Evolutionary conservation across 768 basidiomycete species (phyloP).

Genomic region (Naematelia encephala): DNA sequence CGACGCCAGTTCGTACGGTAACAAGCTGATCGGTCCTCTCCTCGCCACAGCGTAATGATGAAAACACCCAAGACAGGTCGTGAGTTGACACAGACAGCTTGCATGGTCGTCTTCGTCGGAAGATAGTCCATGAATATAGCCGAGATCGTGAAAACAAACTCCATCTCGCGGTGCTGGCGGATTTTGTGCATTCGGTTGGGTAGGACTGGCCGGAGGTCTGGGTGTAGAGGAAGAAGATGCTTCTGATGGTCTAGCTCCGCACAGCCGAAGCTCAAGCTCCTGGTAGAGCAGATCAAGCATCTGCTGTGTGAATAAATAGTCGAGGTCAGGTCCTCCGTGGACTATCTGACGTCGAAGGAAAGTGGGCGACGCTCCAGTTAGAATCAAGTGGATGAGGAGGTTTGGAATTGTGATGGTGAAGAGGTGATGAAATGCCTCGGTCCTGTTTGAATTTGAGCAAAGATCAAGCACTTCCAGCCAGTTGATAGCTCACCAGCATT

Average conservation of each 20-base stretch:
- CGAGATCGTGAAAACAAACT: conserved; percentile 46
- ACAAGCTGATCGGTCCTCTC: conserved; percentile 25
- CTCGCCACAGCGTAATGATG: conserved; percentile 20
- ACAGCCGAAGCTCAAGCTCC: conserved; percentile 46
- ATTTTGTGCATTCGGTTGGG: conserved; percentile 8
- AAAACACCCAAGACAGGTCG: conserved; percentile 38
- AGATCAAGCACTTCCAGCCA: background rate
- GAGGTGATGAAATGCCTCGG: conserved; percentile 49
- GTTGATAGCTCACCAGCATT: conserved; percentile 45
- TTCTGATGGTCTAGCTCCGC: conserved; percentile 36
- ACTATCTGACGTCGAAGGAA: conserved; percentile 48
- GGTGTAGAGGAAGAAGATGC: conserved; percentile 18
- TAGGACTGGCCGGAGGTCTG: background rate
- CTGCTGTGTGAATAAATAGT: conserved; percentile 42
- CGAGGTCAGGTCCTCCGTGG: conserved; percentile 45
- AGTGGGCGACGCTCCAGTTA: conserved; percentile 37
- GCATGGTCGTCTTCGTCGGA: conserved; percentile 43
- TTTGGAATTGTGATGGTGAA: conserved; percentile 46
- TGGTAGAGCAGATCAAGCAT: conserved; percentile 43
- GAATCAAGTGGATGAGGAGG: conserved; percentile 48
- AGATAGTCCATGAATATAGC: conserved; percentile 39
- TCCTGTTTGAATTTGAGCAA: conserved; percentile 26
- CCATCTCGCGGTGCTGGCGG: conserved; percentile 31
- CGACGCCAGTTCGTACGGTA: conserved; percentile 28
- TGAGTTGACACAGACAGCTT: conserved; percentile 41